Base-by-base conservation (phyloP, 2,329 filamentous ascomycete species). In the Aureobasidium pullulans region DNA sequence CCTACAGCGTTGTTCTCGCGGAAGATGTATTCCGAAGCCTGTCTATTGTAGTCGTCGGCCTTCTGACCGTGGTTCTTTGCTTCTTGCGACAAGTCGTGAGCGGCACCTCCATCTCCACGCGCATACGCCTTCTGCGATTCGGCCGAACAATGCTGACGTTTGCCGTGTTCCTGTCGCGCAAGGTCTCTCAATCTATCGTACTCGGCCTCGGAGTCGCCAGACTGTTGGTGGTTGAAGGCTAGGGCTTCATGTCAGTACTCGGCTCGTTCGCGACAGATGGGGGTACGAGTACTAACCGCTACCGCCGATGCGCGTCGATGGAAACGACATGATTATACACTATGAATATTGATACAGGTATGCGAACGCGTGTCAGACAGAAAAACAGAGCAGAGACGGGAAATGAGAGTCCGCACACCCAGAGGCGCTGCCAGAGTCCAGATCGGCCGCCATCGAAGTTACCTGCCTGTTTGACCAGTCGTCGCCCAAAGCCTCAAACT, bases 21-120 rank as follows among this genome's bases (percentile, higher is more conserved):
- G 78, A 99, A 96, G 71, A 97, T 97, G 74, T 84, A 96, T 61
- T 96, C 89, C 61, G 89, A 90, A 1, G 94, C 94, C 73, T 96
- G 90, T 64, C 83, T 85, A 79, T 96, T 96, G 77, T 91, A 95
- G 62, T 87, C 80, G 65, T 95, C 90, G 84, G 95, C 94, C 71
- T 87, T 83, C 61, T 84, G 83, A 43, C 87, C 91, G 73, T 97
- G 92, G 46, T 78, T 75, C 75, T 97, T 96, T 69, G 89, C 90
- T 74, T 96, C 84, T 68, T 94, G 85, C 40, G 87, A 92, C 56
- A 96, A 81, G 59, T 89, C 77, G 73, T 96, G 91, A 53, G 94
- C 94, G n/a, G 72, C 77, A 16, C 83, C 90, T 65, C 91, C 89
- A 72, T 97, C 90, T 70, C 93, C 92, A 60, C 79, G 80, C 62